Base-by-base conservation (phyloP, 441 rosid species). In the Populus hybrid region DNA sequence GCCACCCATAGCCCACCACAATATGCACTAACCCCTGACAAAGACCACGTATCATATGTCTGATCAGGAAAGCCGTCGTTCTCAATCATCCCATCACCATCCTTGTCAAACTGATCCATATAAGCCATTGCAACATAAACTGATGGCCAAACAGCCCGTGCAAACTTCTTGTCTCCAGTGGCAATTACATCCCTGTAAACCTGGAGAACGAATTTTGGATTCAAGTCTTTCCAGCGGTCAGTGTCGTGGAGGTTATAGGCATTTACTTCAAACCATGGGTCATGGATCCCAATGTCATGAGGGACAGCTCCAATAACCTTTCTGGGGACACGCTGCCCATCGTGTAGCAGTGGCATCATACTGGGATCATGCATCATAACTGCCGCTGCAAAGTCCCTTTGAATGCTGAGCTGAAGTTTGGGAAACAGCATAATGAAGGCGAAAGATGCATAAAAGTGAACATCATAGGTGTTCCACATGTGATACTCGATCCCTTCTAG, bases 381-480 rank as follows among this genome's bases (percentile, higher is more conserved):
- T 0, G 97, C 95, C 29, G 99, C n/a, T n/a, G n/a, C n/a, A n/a
- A n/a, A n/a, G n/a, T n/a, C n/a, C n/a, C n/a, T n/a, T n/a, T n/a
- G n/a, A 82, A 95, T 80, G 69, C 97, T 92, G 74, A 93, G 99
- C 81, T 95, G 90, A 35, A 93, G 87, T 67, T 92, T 95, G 5
- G 99, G 98, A 79, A 93, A 95, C 45, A 95, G 86, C 97, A 88
- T 90, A 77, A 95, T 82, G 3, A 95, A 84, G 4, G 97, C 90
- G 76, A 92, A 95, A 40, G 99, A 95, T 2, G 99, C 86, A 69
- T 93, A 95, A 83, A 95, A 95, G 81, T 95, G 99, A 78, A 95
- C 96, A 72, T 93, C 99, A 18, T 94, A 94, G 28, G 99, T 94
- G 84, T 94, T 94, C 98, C 97, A 95, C 99, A 95, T 94, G 64